Base-by-base conservation (phyloP, 768 basidiomycete genomes). In the Russula vinacea region DNA sequence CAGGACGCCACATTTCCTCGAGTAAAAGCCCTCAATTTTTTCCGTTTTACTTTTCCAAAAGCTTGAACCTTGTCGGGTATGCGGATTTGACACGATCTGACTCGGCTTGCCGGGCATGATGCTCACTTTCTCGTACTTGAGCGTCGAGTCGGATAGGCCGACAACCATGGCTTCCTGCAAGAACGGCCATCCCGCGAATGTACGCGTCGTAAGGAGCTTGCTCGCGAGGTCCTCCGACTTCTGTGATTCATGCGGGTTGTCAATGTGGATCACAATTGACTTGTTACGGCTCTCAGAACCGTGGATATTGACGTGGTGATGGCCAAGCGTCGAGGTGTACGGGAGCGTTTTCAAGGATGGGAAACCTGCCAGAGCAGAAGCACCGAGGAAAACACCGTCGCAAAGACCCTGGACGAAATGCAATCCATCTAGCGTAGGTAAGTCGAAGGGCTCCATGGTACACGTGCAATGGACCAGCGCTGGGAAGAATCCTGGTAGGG, bases 401-500 rank as follows among this genome's bases (percentile, higher is more conserved):
- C 90, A 84, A 0, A 98, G 83, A 5, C 96, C 96, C 47, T 89
- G 83, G 42, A 95, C 81, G 47, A 97, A 83, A 69, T 93, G 88
- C 17, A 97, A 81, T 2, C 93, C 95, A 67, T 84, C 82, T 39
- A 98, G 80, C 0, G 88, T 94, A 0, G 97, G 97, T 10, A 98
- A 82, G 70, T 95, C 83, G 78, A 92, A 99, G 0, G 88, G 78
- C 66, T 90, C 87, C 84, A 86, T 89, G 62, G 76, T 76, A 74
- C 92, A 96, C 19, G 83, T 85, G 69, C 91, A 95, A 40, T 88
- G 84, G 68, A 85, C 77, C 17, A 99, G 76, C 29, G 92, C 82
- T 13, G 97, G 95, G 83, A 99, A 97, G 79, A 98, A 94, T 5
- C 93, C 91, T 1, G 94, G 94, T 1, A 95, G 77, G 2, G 97